Evolutionary conservation across 805 yeast species (phyloP).

Genomic region (Yarrowia phangngaensis): DNA sequence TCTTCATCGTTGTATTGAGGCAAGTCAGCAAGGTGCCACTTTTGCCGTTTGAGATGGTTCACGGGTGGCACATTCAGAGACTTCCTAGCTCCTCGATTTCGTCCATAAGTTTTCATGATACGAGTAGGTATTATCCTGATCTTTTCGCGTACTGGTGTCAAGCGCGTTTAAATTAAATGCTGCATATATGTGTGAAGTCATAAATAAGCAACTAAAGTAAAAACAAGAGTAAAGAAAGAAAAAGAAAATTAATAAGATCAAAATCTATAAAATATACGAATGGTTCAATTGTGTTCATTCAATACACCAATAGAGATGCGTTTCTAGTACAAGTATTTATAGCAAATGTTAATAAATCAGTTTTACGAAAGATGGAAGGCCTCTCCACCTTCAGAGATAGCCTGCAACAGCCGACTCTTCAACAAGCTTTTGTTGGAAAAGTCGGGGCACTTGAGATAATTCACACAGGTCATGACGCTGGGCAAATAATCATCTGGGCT

Average conservation of each 20-base stretch:
- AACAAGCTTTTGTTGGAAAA: constrained; percentile 63
- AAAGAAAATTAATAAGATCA: too few species aligned
- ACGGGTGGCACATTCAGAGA: constrained; percentile 3
- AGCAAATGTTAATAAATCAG: constrained; percentile 20
- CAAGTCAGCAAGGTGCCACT: background rate
- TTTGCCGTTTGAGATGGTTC: constrained; percentile 5
- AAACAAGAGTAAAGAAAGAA: too few species aligned
- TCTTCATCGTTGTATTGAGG: constrained; percentile 2
- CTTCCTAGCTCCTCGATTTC: background rate
- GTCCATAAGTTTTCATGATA: constrained; percentile 14
- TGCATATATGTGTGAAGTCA: too few species aligned
- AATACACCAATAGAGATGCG: constrained; percentile 25
- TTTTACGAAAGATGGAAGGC: constrained; percentile 70
- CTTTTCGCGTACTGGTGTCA: too few species aligned
- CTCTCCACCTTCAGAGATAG: constrained; percentile 83
- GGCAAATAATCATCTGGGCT: constrained; percentile 79
- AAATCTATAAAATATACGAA: too few species aligned
- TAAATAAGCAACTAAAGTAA: too few species aligned
- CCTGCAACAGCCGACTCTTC: constrained; percentile 56
- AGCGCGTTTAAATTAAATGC: too few species aligned
- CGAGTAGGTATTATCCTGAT: too few species aligned
- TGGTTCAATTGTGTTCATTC: too few species aligned
- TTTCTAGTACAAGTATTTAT: background rate
- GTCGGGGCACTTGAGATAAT: constrained; percentile 83
- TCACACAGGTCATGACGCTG: constrained; percentile 98